Evolutionary conservation across 345 rosid genomes (phyloP), one percentile per base, ranked within the genome.

Genomic region (Turnera subulata): DNA sequence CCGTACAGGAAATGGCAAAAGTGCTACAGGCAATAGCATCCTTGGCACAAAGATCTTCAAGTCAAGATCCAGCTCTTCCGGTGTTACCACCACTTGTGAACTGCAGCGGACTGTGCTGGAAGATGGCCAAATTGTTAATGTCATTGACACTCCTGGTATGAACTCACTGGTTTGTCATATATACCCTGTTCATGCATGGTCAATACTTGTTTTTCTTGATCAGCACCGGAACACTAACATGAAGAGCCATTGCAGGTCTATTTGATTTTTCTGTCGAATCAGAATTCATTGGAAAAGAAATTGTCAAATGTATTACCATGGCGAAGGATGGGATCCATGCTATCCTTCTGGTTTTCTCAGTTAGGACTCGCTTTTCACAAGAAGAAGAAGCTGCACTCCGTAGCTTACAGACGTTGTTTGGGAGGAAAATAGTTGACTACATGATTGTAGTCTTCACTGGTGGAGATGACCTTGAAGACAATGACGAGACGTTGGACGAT

Each of bases 271-370:
- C 96, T 10, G 71, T 70, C 38, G 80, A 73, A 43, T 73, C 82
- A 19, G 91, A 82, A 32, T 82, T 83, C 66, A 68, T 83, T 19
- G 86, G 96, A 38, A 85, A 83, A 75, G 99, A 93, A 60, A 83
- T 93, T 46, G 94, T 87, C 52, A 84, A 79, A 62, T 89, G 94
- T 59, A 82, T 89, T 38, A 80, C 74, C 47, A 62, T 89, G 74
- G 99, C 94, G 14, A 88, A 84, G 78, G 89, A 81, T 65, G 99
- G 99, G 13, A 89, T 93, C 57, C 89, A 87, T 57, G 96, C 96
- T 2, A 77, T 93, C 46, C 63, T 89, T 52, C 58, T 86, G 25
- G 97, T 93, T 16, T 85, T 83, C 69, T 78, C 95, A 0, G 91
- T 85, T 46, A 78, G 85, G 61, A 70, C 73, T 16, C 81, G 95